Evolutionary conservation across 805 yeast species (phyloP), one percentile per base, ranked within the genome.

Genomic region (fission yeast (Schizosaccharomyces pombe)): DNA sequence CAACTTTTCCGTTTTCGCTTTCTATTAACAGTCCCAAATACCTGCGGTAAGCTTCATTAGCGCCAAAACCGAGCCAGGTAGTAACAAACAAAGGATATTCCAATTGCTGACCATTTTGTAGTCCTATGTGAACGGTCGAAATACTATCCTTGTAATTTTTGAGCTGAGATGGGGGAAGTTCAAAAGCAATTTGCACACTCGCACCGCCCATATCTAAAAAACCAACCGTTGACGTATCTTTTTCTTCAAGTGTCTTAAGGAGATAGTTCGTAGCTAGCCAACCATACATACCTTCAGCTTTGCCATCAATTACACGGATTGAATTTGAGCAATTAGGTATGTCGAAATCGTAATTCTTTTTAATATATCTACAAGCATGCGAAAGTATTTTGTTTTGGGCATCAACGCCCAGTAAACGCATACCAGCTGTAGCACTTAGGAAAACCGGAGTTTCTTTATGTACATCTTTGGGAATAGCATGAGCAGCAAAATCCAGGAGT

Each of bases 151-250:
- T 64, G 64, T 85, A 94, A 58, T 73, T 74, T 28, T 64, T 67
- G 5, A 81, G 66, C 57, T 85, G 86, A n/a, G 73, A 70, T 3
- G 62, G 58, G 43, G 74, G 72, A 0, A 96, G 96, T 6, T 83
- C 86, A 72, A 87, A 91, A 6, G 97, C 94, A 24, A 91, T 76
- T 63, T 91, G 98, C 0, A 95, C 85, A 1, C 95, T 85, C 0
- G 98, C 98, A 12, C 98, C 98, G 14, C 98, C 98, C 98, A 91
- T 91, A 65, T 91, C 98, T 89, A 91, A 82, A 61, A 91, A 89
- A 3, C 98, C 98, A 59, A 75, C 80, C 0, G 94, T 78, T 9
- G 63, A 64, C 1, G 58, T 55, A 26, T 58, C 63, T 11, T 57
- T 57, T 3, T 58, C 62, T 57, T 79, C 72, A 52, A 83, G 69